These are phyloP conservation scores for Paecilomyces niveus DNA, from an alignment of 2,329 filamentous ascomycete species.

Conservation along the genomic window DNA sequence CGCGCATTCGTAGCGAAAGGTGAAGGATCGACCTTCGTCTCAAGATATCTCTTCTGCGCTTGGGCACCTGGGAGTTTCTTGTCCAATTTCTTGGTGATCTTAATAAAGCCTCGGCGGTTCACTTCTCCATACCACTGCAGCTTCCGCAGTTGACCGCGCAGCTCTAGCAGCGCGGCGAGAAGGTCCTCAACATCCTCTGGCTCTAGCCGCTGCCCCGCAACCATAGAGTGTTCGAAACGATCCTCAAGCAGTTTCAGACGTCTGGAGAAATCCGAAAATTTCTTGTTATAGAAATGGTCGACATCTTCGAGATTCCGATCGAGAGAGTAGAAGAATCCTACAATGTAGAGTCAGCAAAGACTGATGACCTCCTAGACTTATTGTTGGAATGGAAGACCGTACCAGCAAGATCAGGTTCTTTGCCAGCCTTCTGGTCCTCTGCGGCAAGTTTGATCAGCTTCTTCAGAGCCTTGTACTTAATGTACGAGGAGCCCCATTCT, in stretches of 20 bases:
- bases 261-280: slow-evolving; percentile 76
- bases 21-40: slow-evolving; percentile 81
- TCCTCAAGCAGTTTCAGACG: slow-evolving; percentile 81
- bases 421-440: slow-evolving; percentile 59
- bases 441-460: slow-evolving; percentile 82
- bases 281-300: slow-evolving; percentile 94
- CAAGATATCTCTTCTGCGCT: slow-evolving; percentile 78
- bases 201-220: slow-evolving; percentile 66
- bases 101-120: slow-evolving; percentile 88
- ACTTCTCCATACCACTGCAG: slow-evolving; percentile 97
- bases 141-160: slow-evolving; percentile 80
- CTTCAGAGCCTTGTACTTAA: slow-evolving; percentile 60
- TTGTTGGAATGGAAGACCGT: slow-evolving; percentile 36
- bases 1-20: slow-evolving; percentile 73
- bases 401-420: slow-evolving; percentile 86
- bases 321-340: slow-evolving; percentile 94
- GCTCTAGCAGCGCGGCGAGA: slow-evolving; percentile 79
- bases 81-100: slow-evolving; percentile 98
- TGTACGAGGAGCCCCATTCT: slow-evolving; percentile 45
- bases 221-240: slow-evolving; percentile 69
- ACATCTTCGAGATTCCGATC: slow-evolving; percentile 97
- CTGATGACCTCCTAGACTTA: background rate
- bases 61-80: slow-evolving; percentile 77
- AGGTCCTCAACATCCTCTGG: slow-evolving; percentile 86
- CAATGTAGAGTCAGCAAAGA: slow-evolving; percentile 10